These are phyloP conservation scores for Macadamia integrifolia DNA, from an alignment of 164 flowering plant genomes.

Conservation along the genomic window DNA sequence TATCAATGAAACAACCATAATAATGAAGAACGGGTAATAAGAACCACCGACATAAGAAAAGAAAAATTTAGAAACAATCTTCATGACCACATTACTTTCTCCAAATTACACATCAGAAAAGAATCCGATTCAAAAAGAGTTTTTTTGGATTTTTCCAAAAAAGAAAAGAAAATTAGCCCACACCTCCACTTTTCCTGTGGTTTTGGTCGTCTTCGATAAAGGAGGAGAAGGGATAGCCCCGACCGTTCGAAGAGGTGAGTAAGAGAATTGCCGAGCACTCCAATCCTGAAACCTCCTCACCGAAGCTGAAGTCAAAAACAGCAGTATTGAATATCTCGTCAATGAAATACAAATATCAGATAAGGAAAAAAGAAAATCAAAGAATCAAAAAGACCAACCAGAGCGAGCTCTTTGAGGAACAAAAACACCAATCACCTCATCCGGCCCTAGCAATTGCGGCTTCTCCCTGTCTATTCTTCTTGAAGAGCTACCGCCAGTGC, in stretches of 20 bases:
- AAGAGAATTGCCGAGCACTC: constrained; percentile 4
- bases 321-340: neutral
- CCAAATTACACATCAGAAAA: too few relatives aligned
- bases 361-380: neutral
- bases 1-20: neutral
- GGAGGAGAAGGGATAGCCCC: constrained; percentile 8
- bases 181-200: constrained; percentile 9
- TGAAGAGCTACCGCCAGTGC: neutral
- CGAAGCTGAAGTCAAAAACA: constrained; percentile 4
- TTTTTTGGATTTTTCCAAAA: too few relatives aligned
- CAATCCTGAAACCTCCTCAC: constrained; percentile 13
- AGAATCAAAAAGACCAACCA: neutral
- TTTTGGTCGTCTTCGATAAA: constrained; percentile 5
- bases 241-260: constrained; percentile 10
- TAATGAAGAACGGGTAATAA: too few relatives aligned
- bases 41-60: too few relatives aligned
- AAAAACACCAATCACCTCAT: constrained; percentile 14
- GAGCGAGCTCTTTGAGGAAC: constrained; percentile 17
- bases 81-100: too few relatives aligned
- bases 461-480: neutral
- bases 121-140: too few relatives aligned
- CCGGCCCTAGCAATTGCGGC: constrained; percentile 10
- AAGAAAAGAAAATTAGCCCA: neutral
- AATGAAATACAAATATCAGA: neutral
- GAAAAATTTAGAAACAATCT: too few relatives aligned